A percentile compares a stretch with the other conserved stretches of the same genome.
Conservation (phyloP, 768 basidiomycete genomes). For the Tricholoma furcatifolium region DNA sequence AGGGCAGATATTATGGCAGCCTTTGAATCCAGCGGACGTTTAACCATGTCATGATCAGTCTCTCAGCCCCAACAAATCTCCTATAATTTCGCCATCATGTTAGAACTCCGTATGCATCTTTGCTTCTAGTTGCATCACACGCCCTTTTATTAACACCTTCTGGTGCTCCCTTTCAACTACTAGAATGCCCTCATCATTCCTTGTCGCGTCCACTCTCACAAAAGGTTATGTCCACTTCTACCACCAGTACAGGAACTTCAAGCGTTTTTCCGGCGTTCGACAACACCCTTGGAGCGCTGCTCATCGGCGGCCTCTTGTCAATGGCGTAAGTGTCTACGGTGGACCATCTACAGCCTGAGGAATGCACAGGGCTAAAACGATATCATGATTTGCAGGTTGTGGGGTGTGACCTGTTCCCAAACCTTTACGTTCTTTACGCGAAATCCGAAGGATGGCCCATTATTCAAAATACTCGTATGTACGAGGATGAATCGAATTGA, state of each 20-base stretch:
- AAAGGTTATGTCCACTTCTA: slow-evolving; percentile 14
- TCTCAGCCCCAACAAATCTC: background rate
- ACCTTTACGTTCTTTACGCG: slow-evolving; percentile 49
- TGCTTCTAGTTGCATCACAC: background rate
- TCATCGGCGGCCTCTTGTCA: slow-evolving; percentile 52
- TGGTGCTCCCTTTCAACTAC: background rate
- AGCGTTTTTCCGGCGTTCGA: slow-evolving; percentile 32
- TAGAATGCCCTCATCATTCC: background rate
- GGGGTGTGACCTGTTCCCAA: slow-evolving; percentile 56
- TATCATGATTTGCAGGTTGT: slow-evolving; percentile 42
- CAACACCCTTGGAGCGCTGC: slow-evolving; percentile 53
- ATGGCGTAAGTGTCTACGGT: slow-evolving; percentile 42
- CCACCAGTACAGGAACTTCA: slow-evolving; percentile 2
- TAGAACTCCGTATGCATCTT: background rate
- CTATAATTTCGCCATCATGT: background rate
- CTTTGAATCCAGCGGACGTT: background rate
- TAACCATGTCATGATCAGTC: background rate
- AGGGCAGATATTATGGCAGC: too few relatives aligned
- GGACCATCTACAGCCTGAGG: too few relatives aligned
- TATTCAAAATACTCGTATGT: slow-evolving; percentile 38
- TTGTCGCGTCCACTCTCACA: background rate
- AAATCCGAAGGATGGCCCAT: slow-evolving; percentile 29
- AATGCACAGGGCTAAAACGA: background rate
- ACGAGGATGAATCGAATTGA: too few relatives aligned
- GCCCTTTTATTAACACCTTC: background rate